These are phyloP conservation scores for Fusarium sp. DNA, from an alignment of 2,329 filamentous ascomycete species.

Conservation along the genomic window DNA sequence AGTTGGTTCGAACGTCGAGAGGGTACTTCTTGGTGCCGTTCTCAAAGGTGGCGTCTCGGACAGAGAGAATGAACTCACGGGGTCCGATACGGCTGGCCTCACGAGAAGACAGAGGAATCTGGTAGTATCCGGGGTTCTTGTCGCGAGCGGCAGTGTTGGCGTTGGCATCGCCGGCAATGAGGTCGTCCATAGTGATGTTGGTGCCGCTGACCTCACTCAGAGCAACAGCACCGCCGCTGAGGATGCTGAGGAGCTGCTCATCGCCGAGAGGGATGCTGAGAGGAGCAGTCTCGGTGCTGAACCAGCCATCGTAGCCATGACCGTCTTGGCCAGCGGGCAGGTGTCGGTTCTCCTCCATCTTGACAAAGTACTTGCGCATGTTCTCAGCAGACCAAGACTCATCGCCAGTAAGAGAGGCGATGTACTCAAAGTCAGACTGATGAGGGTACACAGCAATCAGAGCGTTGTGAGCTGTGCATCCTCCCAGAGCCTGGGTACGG, in stretches of 20 bases:
- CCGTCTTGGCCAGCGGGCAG: slow-evolving; percentile 19
- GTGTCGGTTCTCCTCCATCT: slow-evolving; percentile 68
- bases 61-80: slow-evolving; percentile 64
- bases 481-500: slow-evolving; percentile 60
- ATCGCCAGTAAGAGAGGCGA: slow-evolving; percentile 70
- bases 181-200: slow-evolving; percentile 29
- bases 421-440: slow-evolving; percentile 69
- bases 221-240: slow-evolving; percentile 24
- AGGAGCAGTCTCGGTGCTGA: slow-evolving; percentile 33
- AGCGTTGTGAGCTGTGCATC: slow-evolving; percentile 70
- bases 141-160: slow-evolving; percentile 35
- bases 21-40: slow-evolving; percentile 37
- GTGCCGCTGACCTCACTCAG: slow-evolving; percentile 17
- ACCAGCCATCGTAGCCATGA: slow-evolving; percentile 41
- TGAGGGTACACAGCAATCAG: slow-evolving; percentile 70
- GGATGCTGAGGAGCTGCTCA: slow-evolving; percentile 28
- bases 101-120: slow-evolving; percentile 68
- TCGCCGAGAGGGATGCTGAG: slow-evolving; percentile 32
- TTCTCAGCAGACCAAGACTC: slow-evolving; percentile 67
- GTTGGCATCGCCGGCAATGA: slow-evolving; percentile 34
- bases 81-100: slow-evolving; percentile 63
- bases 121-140: slow-evolving; percentile 57
- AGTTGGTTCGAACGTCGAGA: slow-evolving; percentile 38
- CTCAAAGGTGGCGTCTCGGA: slow-evolving; percentile 28
- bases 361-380: slow-evolving; percentile 70